Evolutionary conservation across 179 eudicot genomes (phyloP), one percentile per base, ranked within the genome.

Genomic region (Corrigiola litoralis): DNA sequence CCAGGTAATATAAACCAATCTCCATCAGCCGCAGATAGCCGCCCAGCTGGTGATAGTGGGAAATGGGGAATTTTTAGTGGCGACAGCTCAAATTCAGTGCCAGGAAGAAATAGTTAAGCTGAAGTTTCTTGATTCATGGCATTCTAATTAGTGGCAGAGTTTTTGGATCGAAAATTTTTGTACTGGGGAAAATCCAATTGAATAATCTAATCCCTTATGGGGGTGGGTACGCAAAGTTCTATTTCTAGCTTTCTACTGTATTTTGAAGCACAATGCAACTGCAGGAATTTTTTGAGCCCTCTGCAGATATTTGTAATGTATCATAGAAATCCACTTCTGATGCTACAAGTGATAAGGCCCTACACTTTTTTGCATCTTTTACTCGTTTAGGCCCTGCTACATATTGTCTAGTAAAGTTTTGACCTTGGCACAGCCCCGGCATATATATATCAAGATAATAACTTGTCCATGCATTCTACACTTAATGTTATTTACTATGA

Each of bases 11-110:
- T 21, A 6, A 27, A 51, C 50, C 46, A 68, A 1, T 55, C 74
- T 37, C 11, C 33, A 24, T 46, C 70, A 20, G 61, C 61, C 33
- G 20, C 75, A 32, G 52, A 49, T 49, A 29, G 58, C 10, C 21
- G 48, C 29, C 66, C 61, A 11, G 70, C 16, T 37, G 56, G 47
- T 21, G 48, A 46, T 42, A 23, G 38, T 31, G 51, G 58, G 18
- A 68, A 73, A 66, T 80, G 49, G 48, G 80, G 80, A n/a, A 51
- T 66, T 10, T 72, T 75, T 62, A 72, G 80, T 44, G 52, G 59
- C 44, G 66, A 75, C 48, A 59, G 38, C 59, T 69, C 65, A 9
- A 54, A 65, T 27, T 27, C 33, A 38, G 32, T 38, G 32, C 24
- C 60, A 4, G 48, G 51, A 40, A 62, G 32, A 57, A 58, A 18